Evolutionary conservation across 2,329 filamentous ascomycete genomes (phyloP), one percentile per base, ranked within the genome.

Genomic region (Stagonosporopsis vannaccii): DNA sequence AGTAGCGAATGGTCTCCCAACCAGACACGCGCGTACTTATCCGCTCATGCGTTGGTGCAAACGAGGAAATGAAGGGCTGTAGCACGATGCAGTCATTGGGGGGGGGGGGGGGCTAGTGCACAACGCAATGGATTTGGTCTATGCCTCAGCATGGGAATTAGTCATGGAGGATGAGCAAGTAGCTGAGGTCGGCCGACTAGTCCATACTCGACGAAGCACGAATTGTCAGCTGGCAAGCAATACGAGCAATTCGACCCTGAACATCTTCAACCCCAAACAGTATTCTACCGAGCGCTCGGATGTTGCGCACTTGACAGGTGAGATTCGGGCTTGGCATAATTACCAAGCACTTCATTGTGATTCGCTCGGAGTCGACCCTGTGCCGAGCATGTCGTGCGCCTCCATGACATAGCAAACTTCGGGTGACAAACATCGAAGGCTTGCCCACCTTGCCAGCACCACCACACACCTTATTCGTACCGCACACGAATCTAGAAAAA

Each of bases 361-460:
- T 44, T 44, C 28, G 42, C 19, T 33, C 28, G 28, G 42, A 6
- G 12, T 3, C 17, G 11, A 35, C n/a, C 42, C 13, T 43, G 39
- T 49, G 62, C 62, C 60, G 62, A 63, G 39, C 61, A 42, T 57
- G 45, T 64, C n/a, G n/a, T 59, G 66, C 42, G 19, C 23, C 46
- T 48, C 17, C 32, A 70, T 70, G 67, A 71, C 68, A 69, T 70
- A 66, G 61, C 59, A 61, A 62, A 63, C 51, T 62, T 64, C 37
- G 39, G 54, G 51, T 62, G 56, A 66, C 60, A 57, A 51, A 59
- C 56, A 60, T 39, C 57, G 43, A 47, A 46, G 36, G 58, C 49
- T 59, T 51, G 51, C 44, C 45, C 37, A 48, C 56, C 42, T 25
- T 39, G 48, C 56, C 47, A 30, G 45, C 54, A 39, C 44, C 55